phyloP scores from a whole-genome alignment of 805 yeast species.

The Maudiozyma pseudohumilis region DNA sequence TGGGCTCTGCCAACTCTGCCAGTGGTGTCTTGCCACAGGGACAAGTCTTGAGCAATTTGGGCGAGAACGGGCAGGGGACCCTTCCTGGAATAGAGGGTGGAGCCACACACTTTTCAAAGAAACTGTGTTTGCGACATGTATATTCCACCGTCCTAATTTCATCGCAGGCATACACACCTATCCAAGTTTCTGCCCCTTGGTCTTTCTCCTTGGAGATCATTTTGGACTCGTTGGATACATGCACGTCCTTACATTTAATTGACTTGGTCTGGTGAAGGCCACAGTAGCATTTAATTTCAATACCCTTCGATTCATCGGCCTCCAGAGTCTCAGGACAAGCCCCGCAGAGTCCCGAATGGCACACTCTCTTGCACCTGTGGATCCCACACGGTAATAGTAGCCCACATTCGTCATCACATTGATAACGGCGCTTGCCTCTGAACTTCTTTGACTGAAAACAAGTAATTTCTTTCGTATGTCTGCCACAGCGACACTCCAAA shows the following conservation, averaged over 20 bases:
- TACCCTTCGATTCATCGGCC: conserved; percentile 3
- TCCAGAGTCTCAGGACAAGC: conserved; percentile 43
- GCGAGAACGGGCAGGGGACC: conserved; percentile 52
- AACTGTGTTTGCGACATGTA: conserved; percentile 60
- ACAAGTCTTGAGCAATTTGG: conserved; percentile 51
- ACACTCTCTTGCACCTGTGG: conserved; percentile 51
- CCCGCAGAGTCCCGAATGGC: conserved; percentile 84
- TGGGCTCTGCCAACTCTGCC: conserved; percentile 29
- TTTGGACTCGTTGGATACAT: conserved; percentile 30
- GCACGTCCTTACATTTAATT: conserved; percentile 34
- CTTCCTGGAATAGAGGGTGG: conserved; percentile 18
- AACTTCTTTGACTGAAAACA: conserved; percentile 49
- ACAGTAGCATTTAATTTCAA: conserved; percentile 56
- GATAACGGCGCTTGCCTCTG: conserved; percentile 36
- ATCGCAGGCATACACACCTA: conserved; percentile 44
- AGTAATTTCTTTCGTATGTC: conserved; percentile 58
- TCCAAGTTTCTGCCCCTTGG: conserved; percentile 29
- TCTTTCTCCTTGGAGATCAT: conserved; percentile 23
- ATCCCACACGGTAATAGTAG: conserved; percentile 59
- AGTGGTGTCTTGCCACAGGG: conserved; percentile 66
- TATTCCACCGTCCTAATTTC: conserved; percentile 36
- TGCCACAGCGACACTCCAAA: conserved; percentile 68
- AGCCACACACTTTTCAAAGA: conserved; percentile 36
- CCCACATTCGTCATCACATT: conserved; percentile 52
- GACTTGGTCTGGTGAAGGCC: conserved; percentile 42